Conservation (phyloP, 1,284 basidiomycete species). For the Malassezia dermatis region DNA sequence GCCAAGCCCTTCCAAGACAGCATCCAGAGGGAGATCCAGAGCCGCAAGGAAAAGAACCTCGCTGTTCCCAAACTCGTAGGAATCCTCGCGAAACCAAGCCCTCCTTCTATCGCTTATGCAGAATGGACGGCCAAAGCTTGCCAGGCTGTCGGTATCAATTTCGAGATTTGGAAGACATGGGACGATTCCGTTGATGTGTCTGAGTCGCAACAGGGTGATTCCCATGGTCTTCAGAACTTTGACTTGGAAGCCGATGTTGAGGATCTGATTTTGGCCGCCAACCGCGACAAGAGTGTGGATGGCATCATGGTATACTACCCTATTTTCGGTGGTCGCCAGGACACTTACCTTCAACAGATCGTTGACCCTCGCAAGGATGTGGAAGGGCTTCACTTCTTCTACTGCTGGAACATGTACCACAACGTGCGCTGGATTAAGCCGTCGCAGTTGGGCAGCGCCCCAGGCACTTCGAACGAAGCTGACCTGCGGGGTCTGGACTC, state of each 20-base stretch:
- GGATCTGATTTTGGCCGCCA: constrained; percentile 52
- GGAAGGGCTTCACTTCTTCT: constrained; percentile 75
- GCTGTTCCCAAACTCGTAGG: constrained; percentile 68
- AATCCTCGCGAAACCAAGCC: constrained; percentile 75
- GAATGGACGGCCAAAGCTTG: constrained; percentile 89
- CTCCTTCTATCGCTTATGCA: constrained; percentile 80
- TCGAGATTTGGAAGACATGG: constrained; percentile 54
- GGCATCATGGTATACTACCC: constrained; percentile 76
- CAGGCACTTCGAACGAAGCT: constrained; percentile 37
- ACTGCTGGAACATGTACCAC: constrained; percentile 49
- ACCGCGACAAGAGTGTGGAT: constrained; percentile 71
- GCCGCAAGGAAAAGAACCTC: constrained; percentile 22
- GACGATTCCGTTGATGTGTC: constrained; percentile 30
- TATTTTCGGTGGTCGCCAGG: constrained; percentile 55
- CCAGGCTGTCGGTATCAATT: constrained; percentile 74
- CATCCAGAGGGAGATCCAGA: constrained; percentile 24
- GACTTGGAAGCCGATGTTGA: constrained; percentile 61
- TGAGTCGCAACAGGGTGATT: constrained; percentile 50
- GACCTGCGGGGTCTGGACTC: constrained; percentile 23
- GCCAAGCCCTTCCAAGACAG: constrained; percentile 39
- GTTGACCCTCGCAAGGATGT: constrained; percentile 94
- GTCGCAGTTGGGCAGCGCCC: constrained; percentile 39
- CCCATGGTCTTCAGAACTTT: constrained; percentile 61
- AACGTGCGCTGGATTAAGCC: constrained; percentile 46
- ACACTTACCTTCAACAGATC: constrained; percentile 89